Percentiles rank a stretch among this genome's conserved stretches.
phyloP scores from a whole-genome alignment of 768 basidiomycete species.

The Termitomyces titanicus region DNA sequence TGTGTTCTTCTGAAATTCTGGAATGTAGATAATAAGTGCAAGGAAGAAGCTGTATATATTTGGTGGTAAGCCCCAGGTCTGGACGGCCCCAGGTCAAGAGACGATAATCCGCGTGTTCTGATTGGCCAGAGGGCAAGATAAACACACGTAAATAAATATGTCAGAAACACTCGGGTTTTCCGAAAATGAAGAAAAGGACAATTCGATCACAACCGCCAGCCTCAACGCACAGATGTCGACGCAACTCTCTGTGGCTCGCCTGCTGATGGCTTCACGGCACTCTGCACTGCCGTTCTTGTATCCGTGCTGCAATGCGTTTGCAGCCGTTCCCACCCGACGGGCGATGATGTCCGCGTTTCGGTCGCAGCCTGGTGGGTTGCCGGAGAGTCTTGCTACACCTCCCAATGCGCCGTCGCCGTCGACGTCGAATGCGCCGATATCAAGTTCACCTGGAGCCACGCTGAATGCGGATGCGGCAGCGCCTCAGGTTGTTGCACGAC shows the following conservation, averaged over 20 bases:
- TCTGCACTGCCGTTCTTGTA: constrained; percentile 29
- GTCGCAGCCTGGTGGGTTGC: constrained; percentile 22
- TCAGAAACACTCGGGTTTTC: constrained; percentile 8
- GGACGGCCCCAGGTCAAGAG: neutral
- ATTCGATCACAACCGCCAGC: neutral
- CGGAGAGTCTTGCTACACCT: neutral
- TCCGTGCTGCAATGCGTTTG: constrained; percentile 24
- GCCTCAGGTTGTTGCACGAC: constrained; percentile 69
- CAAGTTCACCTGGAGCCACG: constrained; percentile 30
- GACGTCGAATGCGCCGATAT: constrained; percentile 1
- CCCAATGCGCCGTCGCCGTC: neutral
- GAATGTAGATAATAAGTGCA: neutral
- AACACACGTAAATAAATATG: constrained; percentile 14
- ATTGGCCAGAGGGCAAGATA: constrained; percentile 12
- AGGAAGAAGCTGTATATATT: too few species aligned
- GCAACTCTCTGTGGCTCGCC: constrained; percentile 23
- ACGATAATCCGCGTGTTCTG: constrained; percentile 11
- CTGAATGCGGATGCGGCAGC: constrained; percentile 60
- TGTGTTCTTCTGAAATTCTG: neutral
- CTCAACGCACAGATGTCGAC: constrained; percentile 18
- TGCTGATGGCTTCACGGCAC: constrained; percentile 27
- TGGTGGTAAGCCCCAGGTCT: too few species aligned
- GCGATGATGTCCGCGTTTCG: constrained; percentile 70
- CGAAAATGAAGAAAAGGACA: neutral
- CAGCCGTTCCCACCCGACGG: constrained; percentile 40